phyloP scores from a whole-genome alignment of 495 filamentous ascomycete genomes.

The Copromyces sp. region DNA sequence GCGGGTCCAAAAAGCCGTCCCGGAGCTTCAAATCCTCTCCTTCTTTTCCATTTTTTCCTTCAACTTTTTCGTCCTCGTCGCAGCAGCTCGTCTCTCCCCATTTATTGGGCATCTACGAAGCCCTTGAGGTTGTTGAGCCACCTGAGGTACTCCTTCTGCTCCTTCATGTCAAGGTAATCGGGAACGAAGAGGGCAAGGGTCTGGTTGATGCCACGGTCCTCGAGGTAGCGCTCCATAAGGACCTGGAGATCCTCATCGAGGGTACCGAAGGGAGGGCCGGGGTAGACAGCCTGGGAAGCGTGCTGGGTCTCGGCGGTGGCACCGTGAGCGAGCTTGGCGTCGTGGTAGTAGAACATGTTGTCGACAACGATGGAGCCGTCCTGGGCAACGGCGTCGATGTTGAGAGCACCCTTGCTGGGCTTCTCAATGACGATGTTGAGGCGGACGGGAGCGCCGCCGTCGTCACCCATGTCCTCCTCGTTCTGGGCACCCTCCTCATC shows the following conservation, averaged over 20 bases:
- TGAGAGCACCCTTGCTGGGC: conserved; percentile 63
- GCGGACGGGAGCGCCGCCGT: conserved; percentile 54
- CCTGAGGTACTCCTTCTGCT: conserved; percentile 91
- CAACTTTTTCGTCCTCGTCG: neutral
- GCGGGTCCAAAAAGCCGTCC: neutral
- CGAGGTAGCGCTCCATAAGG: conserved; percentile 84
- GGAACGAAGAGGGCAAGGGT: conserved; percentile 82
- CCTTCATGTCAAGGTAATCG: conserved; percentile 97
- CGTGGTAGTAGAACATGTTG: conserved; percentile 77
- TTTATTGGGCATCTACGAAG: conserved; percentile 57
- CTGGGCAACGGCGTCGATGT: conserved; percentile 78
- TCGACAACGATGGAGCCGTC: conserved; percentile 84
- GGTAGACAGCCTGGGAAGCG: conserved; percentile 62
- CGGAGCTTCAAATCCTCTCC: neutral
- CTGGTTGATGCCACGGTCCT: conserved; percentile 86
- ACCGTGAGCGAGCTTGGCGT: conserved; percentile 56
- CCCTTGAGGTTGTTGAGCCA: conserved; percentile 82
- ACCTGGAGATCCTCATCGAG: conserved; percentile 93
- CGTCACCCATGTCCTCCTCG: conserved; percentile 35
- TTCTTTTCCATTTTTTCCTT: neutral
- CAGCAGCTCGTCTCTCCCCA: neutral
- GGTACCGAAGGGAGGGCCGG: conserved; percentile 85
- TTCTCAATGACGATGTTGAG: conserved; percentile 84
- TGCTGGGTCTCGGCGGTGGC: conserved; percentile 35
- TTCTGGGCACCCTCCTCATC: conserved; percentile 41